These are phyloP conservation scores for Eleusine coracana DNA, from an alignment of 176 grass and related monocot genomes.

Conservation along the genomic window DNA sequence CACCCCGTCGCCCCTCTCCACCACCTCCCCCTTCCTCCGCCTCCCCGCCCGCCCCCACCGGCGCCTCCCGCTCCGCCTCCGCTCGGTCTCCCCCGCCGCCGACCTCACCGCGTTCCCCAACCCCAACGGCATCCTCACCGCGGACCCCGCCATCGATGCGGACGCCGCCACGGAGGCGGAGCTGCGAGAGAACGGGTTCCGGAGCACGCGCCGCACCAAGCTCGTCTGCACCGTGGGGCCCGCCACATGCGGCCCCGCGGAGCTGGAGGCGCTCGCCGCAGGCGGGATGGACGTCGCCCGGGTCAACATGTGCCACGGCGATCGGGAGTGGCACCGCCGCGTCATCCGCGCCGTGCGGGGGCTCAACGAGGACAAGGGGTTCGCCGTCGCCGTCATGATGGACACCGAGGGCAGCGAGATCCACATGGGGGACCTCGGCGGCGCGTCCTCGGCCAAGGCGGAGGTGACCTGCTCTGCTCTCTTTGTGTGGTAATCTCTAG, in stretches of 20 bases:
- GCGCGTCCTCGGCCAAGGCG: conserved; percentile 73
- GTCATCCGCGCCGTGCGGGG: conserved; percentile 73
- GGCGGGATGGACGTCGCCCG: conserved; percentile 92
- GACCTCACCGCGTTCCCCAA: conserved; percentile 46
- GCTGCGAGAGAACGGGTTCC: conserved; percentile 89
- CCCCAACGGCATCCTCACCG: conserved; percentile 42
- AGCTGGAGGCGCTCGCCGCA: conserved; percentile 95
- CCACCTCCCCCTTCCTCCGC: conserved; percentile 24
- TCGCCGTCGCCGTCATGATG: conserved; percentile 93
- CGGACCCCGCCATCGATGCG: conserved; percentile 45
- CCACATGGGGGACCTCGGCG: conserved; percentile 96
- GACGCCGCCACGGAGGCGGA: conserved; percentile 80
- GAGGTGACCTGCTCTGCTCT: conserved; percentile 52
- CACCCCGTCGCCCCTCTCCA: background rate
- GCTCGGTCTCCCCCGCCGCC: conserved; percentile 8
- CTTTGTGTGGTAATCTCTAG: too few species aligned
- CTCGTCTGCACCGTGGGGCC: conserved; percentile 94
- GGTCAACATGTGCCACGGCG: conserved; percentile 97
- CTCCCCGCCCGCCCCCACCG: background rate
- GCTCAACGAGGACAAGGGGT: conserved; percentile 95
- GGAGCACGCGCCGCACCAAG: conserved; percentile 96
- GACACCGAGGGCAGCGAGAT: conserved; percentile 99
- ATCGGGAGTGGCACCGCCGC: conserved; percentile 71
- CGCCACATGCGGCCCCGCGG: conserved; percentile 62
- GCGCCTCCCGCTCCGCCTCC: background rate